Base-by-base conservation (phyloP, 78 protist genomes). In the Pigoraptor vietnamica region DNA sequence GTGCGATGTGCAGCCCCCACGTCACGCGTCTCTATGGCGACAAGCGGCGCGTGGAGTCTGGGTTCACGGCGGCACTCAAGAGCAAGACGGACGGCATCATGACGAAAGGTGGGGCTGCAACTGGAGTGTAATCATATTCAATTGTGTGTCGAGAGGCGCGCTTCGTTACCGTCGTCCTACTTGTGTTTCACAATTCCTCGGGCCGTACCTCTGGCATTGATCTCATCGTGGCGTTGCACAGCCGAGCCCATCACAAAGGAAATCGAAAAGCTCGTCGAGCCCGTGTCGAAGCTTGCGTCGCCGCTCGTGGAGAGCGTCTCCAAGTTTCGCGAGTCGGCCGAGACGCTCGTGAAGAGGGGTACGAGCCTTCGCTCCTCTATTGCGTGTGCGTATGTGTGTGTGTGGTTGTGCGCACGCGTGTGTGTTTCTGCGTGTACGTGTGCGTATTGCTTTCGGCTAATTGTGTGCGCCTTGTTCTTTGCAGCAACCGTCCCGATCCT, bases 1-100 rank as follows among this genome's bases (percentile, higher is more conserved):
- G 32, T 56, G 2, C 2, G 32, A 24, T 19, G 14, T 0, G 0
- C 21, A 81, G 37, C 37, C 96, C 96, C 84, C 96, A 95, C 90
- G 93, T 95, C 95, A 88, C 82, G 90, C 93, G 91, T 67, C 36
- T 93, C n/a, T 93, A 95, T 90, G 96, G 96, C 36, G 92, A 84
- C 81, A 92, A 94, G 81, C 67, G 92, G 2, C 94, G 96, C 39
- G 38, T 89, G 9, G 92, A 91, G 39, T 40, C 91, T 67, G 96
- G 96, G 91, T 83, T 94, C 34, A 24, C 93, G 0, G 81, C 83
- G 81, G 96, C 94, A 36, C 79, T 94, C 56, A 93, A 88, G 89
- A 93, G 1, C n/a, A 79, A 79, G 84, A 79, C 84, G 34, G 84
- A 79, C 32, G 84, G 32, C 34, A 79, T 79, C 84, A 79, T 25